Evolutionary conservation across 2,329 filamentous ascomycete species (phyloP).

Genomic region (Alternaria conjuncta): DNA sequence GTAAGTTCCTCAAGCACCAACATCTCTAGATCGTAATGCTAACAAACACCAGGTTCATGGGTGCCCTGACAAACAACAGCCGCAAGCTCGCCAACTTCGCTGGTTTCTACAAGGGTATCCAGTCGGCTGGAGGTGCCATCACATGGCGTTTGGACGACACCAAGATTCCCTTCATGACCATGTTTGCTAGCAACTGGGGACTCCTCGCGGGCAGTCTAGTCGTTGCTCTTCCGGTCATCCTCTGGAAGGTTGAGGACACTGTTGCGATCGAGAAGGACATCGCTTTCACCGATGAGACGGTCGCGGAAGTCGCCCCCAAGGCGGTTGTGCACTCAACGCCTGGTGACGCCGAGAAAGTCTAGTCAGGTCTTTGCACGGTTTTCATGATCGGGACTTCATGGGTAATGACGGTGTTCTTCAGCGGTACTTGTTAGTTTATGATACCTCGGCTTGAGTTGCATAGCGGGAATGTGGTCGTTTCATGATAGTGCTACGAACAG

Average conservation of each 20-base stretch:
- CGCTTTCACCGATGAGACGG: slow-evolving; percentile 82
- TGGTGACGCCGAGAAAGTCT: slow-evolving; percentile 39
- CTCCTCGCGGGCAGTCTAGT: slow-evolving; percentile 76
- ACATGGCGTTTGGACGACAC: slow-evolving; percentile 72
- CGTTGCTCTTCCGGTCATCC: slow-evolving; percentile 79
- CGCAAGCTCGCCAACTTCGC: slow-evolving; percentile 92
- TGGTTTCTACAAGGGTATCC: slow-evolving; percentile 88
- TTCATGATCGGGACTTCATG: slow-evolving; percentile 11
- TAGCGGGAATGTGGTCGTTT: neutral
- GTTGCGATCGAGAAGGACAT: slow-evolving; percentile 82
- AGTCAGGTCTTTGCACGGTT: slow-evolving; percentile 6
- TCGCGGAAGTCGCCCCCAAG: slow-evolving; percentile 67
- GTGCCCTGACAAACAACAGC: slow-evolving; percentile 87
- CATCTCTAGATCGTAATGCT: neutral
- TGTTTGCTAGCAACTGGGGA: slow-evolving; percentile 79
- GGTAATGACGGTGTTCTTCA: slow-evolving; percentile 16
- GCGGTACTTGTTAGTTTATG: slow-evolving; percentile 20
- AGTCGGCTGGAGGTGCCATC: slow-evolving; percentile 83
- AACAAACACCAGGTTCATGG: slow-evolving; percentile 63
- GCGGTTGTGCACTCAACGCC: slow-evolving; percentile 18
- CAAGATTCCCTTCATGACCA: slow-evolving; percentile 67
- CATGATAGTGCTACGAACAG: neutral
- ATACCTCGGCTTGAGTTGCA: slow-evolving; percentile 26
- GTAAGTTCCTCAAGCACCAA: slow-evolving; percentile 56
- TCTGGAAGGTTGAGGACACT: slow-evolving; percentile 80